Conservation (phyloP, 805 yeast genomes). For the Cyberlindnera americana region DNA sequence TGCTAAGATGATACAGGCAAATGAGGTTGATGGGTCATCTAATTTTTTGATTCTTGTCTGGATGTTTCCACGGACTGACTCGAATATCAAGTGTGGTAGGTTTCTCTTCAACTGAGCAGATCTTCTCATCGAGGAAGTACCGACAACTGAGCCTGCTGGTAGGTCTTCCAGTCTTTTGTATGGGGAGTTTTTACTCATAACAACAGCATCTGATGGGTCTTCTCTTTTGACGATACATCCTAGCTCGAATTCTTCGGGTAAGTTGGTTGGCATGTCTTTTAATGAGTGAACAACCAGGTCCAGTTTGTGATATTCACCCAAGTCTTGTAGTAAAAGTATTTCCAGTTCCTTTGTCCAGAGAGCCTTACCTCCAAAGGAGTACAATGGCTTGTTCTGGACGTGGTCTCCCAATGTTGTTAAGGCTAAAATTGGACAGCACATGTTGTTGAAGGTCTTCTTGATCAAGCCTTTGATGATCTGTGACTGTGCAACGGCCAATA, state of each 20-base stretch:
- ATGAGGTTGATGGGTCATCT: slow-evolving; percentile 65
- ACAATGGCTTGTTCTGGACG: slow-evolving; percentile 77
- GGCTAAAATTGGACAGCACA: slow-evolving; percentile 73
- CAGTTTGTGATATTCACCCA: slow-evolving; percentile 61
- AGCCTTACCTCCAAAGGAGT: slow-evolving; percentile 94
- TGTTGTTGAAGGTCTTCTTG: slow-evolving; percentile 55
- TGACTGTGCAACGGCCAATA: slow-evolving; percentile 83
- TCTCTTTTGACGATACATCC: slow-evolving; percentile 85
- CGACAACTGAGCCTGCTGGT: slow-evolving; percentile 84
- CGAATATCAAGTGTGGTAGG: slow-evolving; percentile 73
- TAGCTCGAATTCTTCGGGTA: slow-evolving; percentile 86
- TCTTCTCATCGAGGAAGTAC: slow-evolving; percentile 92
- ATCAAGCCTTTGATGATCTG: slow-evolving; percentile 66
- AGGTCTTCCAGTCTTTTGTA: slow-evolving; percentile 67
- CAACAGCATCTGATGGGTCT: slow-evolving; percentile 91
- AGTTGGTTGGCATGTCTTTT: slow-evolving; percentile 86
- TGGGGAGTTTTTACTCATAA: slow-evolving; percentile 63
- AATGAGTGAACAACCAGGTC: slow-evolving; percentile 92
- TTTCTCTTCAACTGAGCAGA: slow-evolving; percentile 83
- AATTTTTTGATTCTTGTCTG: slow-evolving; percentile 79
- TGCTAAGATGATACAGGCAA: slow-evolving; percentile 78
- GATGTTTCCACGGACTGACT: slow-evolving; percentile 80
- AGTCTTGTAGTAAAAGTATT: slow-evolving; percentile 58
- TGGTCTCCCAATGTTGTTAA: slow-evolving; percentile 88
- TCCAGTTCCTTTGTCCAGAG: slow-evolving; percentile 96